These are phyloP conservation scores for Croton setiger DNA, from an alignment of 441 rosid species.

Conservation along the genomic window DNA sequence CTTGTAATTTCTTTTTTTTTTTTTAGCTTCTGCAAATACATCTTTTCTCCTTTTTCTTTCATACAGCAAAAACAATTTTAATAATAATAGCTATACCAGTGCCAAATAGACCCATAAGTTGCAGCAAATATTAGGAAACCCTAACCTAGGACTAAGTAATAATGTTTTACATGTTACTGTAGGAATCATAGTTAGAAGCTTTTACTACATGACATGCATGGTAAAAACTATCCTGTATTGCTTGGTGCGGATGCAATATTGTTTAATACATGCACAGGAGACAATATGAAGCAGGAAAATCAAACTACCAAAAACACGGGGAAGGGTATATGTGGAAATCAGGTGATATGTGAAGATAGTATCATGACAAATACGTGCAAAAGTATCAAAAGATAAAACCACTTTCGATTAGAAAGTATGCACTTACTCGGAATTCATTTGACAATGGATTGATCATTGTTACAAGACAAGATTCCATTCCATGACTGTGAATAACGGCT, in stretches of 20 bases:
- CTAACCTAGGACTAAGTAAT: neutral
- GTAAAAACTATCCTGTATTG: neutral
- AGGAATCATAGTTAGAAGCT: neutral
- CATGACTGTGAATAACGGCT: conserved; percentile 97
- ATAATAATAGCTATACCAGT: neutral
- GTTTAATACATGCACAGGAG: neutral
- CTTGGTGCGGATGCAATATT: neutral
- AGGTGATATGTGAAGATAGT: neutral
- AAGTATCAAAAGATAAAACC: neutral
- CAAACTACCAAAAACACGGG: neutral
- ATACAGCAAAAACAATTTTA: too few relatives aligned
- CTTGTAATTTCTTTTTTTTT: neutral
- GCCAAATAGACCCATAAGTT: neutral
- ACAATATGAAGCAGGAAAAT: neutral
- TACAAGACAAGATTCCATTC: conserved; percentile 90
- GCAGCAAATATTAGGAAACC: neutral
- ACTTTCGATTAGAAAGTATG: conserved; percentile 7
- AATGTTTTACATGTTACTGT: neutral
- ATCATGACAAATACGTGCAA: neutral
- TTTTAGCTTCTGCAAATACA: neutral
- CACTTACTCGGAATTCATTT: conserved; percentile 77
- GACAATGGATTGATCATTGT: conserved; percentile 85
- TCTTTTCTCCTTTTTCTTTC: neutral
- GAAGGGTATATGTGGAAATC: neutral
- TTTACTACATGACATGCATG: neutral